Evolutionary conservation across 2,329 filamentous ascomycete species (phyloP).

Genomic region (Colletotrichum paranaense): DNA sequence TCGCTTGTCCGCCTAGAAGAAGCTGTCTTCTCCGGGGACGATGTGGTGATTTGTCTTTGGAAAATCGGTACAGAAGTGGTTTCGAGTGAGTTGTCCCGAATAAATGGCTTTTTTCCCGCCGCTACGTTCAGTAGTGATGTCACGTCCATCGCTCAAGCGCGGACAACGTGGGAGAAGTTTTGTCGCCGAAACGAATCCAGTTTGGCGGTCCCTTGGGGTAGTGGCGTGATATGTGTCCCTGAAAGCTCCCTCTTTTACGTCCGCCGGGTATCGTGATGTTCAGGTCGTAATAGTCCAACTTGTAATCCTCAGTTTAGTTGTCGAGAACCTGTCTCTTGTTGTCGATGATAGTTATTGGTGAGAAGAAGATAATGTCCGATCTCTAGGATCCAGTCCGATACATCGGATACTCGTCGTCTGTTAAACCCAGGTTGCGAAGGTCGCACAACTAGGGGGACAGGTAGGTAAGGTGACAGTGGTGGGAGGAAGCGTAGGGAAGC

Average conservation of each 20-base stretch:
- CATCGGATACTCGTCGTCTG: constrained; percentile 34
- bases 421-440: constrained; percentile 30
- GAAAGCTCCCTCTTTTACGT: not conserved
- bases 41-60: constrained; percentile 13
- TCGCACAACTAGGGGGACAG: constrained; percentile 29
- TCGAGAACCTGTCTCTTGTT: not conserved
- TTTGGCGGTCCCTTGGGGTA: constrained; percentile 26
- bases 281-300: not conserved
- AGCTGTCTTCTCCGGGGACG: constrained; percentile 33
- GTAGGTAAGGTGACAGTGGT: constrained; percentile 26
- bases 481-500: not conserved
- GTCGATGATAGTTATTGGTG: not conserved
- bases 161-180: constrained; percentile 29
- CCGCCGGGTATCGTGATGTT: not conserved
- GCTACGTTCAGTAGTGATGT: constrained; percentile 38
- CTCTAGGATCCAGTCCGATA: constrained; percentile 36
- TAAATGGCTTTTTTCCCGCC: constrained; percentile 36
- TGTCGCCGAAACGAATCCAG: constrained; percentile 31
- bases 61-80: constrained; percentile 20
- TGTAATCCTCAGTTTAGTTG: not conserved
- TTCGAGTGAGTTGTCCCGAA: constrained; percentile 29
- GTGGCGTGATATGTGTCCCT: not conserved
- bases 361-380: constrained; percentile 20
- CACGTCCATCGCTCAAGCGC: constrained; percentile 38
- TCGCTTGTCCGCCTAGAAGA: constrained; percentile 35